These are phyloP conservation scores for Sclerospora graminicola DNA, from an alignment of 352 stramenopile genomes.

Conservation along the genomic window DNA sequence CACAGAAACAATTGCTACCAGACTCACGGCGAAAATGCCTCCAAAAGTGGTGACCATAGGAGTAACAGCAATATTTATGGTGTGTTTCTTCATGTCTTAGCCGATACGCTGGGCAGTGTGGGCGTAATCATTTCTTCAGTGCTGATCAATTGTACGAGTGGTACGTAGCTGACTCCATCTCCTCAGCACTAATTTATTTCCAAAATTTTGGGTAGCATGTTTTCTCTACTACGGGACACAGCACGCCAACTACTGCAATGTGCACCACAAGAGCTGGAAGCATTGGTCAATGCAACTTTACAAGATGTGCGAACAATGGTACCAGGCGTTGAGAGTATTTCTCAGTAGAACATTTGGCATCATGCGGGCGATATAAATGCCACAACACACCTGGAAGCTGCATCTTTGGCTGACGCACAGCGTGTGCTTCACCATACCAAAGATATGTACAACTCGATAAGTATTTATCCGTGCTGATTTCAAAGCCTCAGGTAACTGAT, in stretches of 20 bases:
- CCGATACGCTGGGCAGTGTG: too few relatives aligned
- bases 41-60: slow-evolving; percentile 7
- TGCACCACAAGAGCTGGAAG: slow-evolving; percentile 62
- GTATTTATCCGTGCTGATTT: too few relatives aligned
- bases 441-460: slow-evolving; percentile 25
- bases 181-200: too few relatives aligned
- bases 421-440: slow-evolving; percentile 36
- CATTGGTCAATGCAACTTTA: slow-evolving; percentile 26
- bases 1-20: too few relatives aligned
- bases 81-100: slow-evolving; percentile 86
- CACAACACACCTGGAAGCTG: slow-evolving; percentile 47
- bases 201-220: slow-evolving; percentile 72
- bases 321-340: too few relatives aligned
- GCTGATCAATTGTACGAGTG: slow-evolving; percentile 71
- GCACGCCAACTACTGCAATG: too few relatives aligned
- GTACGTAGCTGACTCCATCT: slow-evolving; percentile 76
- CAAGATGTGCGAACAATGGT: too few relatives aligned
- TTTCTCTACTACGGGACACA: slow-evolving; percentile 66
- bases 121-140: too few relatives aligned
- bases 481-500: too few relatives aligned
- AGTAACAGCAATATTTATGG: too few relatives aligned
- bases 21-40: slow-evolving; percentile 37
- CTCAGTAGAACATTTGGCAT: too few relatives aligned
- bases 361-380: slow-evolving; percentile 46
- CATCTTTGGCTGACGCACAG: too few relatives aligned